phyloP scores from a whole-genome alignment of 2,329 filamentous ascomycete genomes.

The Teratosphaeria destructans region DNA sequence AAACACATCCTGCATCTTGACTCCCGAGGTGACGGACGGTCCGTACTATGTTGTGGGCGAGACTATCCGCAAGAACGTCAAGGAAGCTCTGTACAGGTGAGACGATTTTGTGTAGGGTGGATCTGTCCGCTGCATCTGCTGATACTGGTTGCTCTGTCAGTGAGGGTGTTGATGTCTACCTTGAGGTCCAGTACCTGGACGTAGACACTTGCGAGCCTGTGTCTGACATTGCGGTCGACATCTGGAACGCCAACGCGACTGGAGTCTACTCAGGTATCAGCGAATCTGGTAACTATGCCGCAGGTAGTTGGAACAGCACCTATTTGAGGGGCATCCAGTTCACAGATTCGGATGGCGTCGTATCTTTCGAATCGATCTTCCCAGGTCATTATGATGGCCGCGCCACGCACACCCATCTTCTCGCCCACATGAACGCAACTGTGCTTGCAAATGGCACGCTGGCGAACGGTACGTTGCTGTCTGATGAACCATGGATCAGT shows the following conservation, averaged over 20 bases:
- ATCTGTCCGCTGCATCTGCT: background rate
- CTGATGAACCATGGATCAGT: slow-evolving; percentile 24
- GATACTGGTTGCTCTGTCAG: slow-evolving; percentile 9
- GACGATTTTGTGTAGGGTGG: background rate
- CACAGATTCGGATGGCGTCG: slow-evolving; percentile 33
- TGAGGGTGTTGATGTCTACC: slow-evolving; percentile 29
- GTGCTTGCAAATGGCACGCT: slow-evolving; percentile 37
- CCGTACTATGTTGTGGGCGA: slow-evolving; percentile 29
- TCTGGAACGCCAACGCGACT: slow-evolving; percentile 32
- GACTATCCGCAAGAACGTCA: slow-evolving; percentile 31
- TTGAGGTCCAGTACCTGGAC: slow-evolving; percentile 38
- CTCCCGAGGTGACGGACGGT: slow-evolving; percentile 22
- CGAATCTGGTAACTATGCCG: slow-evolving; percentile 21
- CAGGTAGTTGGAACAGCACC: slow-evolving; percentile 13
- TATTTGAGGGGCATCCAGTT: slow-evolving; percentile 29
- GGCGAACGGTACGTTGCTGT: slow-evolving; percentile 36
- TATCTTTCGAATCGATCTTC: slow-evolving; percentile 34
- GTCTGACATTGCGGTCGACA: slow-evolving; percentile 33
- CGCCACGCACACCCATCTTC: slow-evolving; percentile 32
- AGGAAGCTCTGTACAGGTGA: slow-evolving; percentile 22
- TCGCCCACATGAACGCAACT: slow-evolving; percentile 31
- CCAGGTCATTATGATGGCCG: slow-evolving; percentile 36
- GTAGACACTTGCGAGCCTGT: slow-evolving; percentile 33
- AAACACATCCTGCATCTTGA: slow-evolving; percentile 19
- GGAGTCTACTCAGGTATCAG: slow-evolving; percentile 35